Percentiles rank a stretch among this genome's conserved stretches.
Evolutionary conservation across 306 rosid genomes (phyloP).

Genomic region (Cucurbita moschata): DNA sequence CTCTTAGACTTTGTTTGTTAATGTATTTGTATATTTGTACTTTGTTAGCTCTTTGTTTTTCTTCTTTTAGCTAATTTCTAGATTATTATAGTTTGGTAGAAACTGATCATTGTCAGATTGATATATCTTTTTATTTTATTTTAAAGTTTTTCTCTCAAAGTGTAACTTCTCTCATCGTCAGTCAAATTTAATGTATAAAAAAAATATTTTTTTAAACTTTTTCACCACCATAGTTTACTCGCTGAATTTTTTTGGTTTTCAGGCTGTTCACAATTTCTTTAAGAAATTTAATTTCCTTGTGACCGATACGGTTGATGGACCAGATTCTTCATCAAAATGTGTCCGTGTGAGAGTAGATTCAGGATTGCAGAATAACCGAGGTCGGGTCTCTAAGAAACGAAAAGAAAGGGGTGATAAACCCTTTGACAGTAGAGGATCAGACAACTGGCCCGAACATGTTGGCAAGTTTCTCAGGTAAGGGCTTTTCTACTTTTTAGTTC

Average conservation of each 20-base stretch:
- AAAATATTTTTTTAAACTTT: not conserved
- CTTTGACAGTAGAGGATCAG: constrained; percentile 90
- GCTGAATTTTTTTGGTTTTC: constrained; percentile 21
- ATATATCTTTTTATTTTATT: not conserved
- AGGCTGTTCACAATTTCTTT: constrained; percentile 79
- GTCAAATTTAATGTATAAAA: not conserved
- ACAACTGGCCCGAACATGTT: constrained; percentile 54
- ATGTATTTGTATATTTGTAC: not conserved
- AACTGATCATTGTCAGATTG: not conserved
- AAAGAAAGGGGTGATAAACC: constrained; percentile 73
- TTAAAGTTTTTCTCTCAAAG: not conserved
- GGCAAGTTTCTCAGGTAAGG: constrained; percentile 77
- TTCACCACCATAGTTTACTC: not conserved
- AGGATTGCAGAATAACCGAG: constrained; percentile 32
- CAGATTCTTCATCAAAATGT: constrained; percentile 77
- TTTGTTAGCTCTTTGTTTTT: not conserved
- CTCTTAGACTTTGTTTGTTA: constrained; percentile 7
- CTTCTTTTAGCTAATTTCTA: not conserved
- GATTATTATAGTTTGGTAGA: not conserved
- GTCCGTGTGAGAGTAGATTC: constrained; percentile 74
- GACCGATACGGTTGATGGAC: constrained; percentile 75
- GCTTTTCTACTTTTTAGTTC: not conserved
- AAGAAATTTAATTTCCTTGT: constrained; percentile 86
- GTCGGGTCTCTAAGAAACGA: constrained; percentile 55
- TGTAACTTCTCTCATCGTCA: not conserved